A percentile compares a stretch with the other conserved stretches of the same genome.
phyloP scores from a whole-genome alignment of 306 rosid species.

The Begonia peltatifolia region DNA sequence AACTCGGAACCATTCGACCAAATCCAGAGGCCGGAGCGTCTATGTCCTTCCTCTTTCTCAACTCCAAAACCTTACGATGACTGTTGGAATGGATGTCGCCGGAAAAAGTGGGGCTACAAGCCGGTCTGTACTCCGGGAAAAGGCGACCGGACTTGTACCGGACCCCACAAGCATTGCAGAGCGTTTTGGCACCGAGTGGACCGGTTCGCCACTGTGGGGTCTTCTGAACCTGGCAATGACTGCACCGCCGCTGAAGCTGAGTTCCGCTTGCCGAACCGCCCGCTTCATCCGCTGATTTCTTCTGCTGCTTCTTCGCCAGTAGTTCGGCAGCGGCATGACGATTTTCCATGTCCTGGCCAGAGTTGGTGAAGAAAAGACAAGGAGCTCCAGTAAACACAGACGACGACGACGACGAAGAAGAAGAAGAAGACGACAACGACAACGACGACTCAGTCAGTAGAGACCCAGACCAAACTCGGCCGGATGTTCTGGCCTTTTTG shows the following conservation, averaged over 20 bases:
- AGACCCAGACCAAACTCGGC: constrained; percentile 19
- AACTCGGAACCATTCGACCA: constrained; percentile 29
- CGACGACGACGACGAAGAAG: constrained; percentile 27
- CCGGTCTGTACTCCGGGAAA: constrained; percentile 89
- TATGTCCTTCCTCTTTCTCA: constrained; percentile 49
- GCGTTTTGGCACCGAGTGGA: constrained; percentile 71
- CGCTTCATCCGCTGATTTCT: constrained; percentile 21
- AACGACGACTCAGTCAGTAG: constrained; percentile 21
- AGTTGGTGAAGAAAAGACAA: constrained; percentile 13
- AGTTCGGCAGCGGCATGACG: constrained; percentile 11
- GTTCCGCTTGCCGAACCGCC: constrained; percentile 8
- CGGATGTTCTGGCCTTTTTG: constrained; percentile 19
- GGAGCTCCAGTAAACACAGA: constrained; percentile 21
- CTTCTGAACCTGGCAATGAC: constrained; percentile 77
- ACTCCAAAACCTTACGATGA: constrained; percentile 83
- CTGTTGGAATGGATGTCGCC: constrained; percentile 65
- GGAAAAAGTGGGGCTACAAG: constrained; percentile 77
- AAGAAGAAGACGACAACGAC: constrained; percentile 32
- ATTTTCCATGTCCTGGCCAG: constrained; percentile 8
- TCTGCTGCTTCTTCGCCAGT: constrained; percentile 60
- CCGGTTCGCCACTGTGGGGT: constrained; percentile 99
- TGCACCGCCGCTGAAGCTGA: constrained; percentile 61
- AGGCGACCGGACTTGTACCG: constrained; percentile 89
- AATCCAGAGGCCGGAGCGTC: constrained; percentile 24
- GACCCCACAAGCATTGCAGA: constrained; percentile 94